Percentiles rank a stretch among this genome's conserved stretches.
These are phyloP conservation scores for Hericium erinaceus DNA, from an alignment of 768 basidiomycete species.

Conservation along the genomic window DNA sequence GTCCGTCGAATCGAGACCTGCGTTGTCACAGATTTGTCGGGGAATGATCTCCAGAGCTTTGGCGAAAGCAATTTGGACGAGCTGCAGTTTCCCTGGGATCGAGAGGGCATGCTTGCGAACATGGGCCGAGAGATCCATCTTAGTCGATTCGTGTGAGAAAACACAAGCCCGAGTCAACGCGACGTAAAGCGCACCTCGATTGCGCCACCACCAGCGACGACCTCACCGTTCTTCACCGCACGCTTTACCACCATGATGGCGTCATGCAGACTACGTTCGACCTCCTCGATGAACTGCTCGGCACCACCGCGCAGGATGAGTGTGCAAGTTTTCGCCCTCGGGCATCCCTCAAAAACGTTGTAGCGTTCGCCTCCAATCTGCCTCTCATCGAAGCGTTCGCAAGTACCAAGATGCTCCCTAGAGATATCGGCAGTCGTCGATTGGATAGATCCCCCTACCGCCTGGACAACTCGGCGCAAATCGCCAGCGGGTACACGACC, in stretches of 20 bases:
- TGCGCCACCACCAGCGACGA: conserved; percentile 97
- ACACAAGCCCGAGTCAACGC: neutral
- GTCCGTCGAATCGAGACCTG: conserved; percentile 95
- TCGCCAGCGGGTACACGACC: conserved; percentile 89
- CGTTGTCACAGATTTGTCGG: conserved; percentile 97
- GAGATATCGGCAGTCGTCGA: conserved; percentile 91
- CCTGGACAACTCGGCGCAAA: conserved; percentile 88
- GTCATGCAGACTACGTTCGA: conserved; percentile 94
- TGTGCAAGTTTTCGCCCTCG: conserved; percentile 93
- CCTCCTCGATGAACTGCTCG: conserved; percentile 98
- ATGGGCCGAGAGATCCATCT: conserved; percentile 98
- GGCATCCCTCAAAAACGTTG: conserved; percentile 90
- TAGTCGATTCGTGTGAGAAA: neutral
- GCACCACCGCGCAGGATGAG: conserved; percentile 91
- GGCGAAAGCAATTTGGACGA: conserved; percentile 91
- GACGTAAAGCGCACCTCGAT: conserved; percentile 58
- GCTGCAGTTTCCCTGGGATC: conserved; percentile 91
- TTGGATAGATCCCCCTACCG: conserved; percentile 90
- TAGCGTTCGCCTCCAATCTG: conserved; percentile 97
- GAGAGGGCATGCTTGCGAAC: conserved; percentile 85
- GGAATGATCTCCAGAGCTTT: conserved; percentile 97
- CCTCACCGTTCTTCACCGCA: conserved; percentile 89
- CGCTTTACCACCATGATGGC: conserved; percentile 99
- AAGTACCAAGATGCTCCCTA: conserved; percentile 87
- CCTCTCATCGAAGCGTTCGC: conserved; percentile 84